A percentile compares a stretch with the other conserved stretches of the same genome.
Evolutionary conservation across 495 filamentous ascomycete species (phyloP).

Genomic region (Aeminium ludgeri): DNA sequence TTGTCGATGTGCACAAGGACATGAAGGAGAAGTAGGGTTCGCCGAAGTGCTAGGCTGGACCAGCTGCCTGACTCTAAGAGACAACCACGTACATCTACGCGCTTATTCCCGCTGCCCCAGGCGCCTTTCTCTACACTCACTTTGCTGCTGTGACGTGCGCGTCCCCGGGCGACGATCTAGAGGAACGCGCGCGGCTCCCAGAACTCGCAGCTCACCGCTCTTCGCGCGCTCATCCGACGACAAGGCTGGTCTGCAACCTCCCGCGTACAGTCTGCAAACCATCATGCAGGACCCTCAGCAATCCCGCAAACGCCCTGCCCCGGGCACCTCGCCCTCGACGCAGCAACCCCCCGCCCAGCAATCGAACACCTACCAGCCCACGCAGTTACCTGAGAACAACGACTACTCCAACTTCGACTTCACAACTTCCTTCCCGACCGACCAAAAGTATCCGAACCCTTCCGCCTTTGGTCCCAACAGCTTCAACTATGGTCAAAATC

Average conservation of each 20-base stretch:
- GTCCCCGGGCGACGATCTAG: background rate
- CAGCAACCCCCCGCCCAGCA: slow-evolving; percentile 24
- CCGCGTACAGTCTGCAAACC: background rate
- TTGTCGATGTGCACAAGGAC: background rate
- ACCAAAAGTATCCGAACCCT: slow-evolving; percentile 1
- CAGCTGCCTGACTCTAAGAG: background rate
- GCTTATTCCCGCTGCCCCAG: background rate
- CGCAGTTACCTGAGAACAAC: slow-evolving; percentile 25
- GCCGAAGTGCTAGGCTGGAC: background rate
- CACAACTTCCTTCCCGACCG: slow-evolving; percentile 2
- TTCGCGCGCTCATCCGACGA: background rate
- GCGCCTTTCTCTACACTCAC: background rate
- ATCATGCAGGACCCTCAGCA: slow-evolving; percentile 1
- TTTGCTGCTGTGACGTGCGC: background rate
- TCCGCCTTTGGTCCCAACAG: slow-evolving; percentile 3
- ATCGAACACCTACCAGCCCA: slow-evolving; percentile 24
- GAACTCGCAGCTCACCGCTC: background rate
- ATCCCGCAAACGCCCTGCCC: slow-evolving; percentile 57
- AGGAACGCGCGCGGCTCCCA: background rate
- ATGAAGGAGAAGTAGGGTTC: background rate
- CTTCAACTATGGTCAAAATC: slow-evolving; percentile 3
- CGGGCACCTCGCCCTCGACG: slow-evolving; percentile 45
- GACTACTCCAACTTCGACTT: slow-evolving; percentile 16
- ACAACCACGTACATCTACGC: slow-evolving; percentile 1
- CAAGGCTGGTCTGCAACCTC: background rate